phyloP scores from a whole-genome alignment of 805 yeast genomes.

The Metschnikowia gruessii region DNA sequence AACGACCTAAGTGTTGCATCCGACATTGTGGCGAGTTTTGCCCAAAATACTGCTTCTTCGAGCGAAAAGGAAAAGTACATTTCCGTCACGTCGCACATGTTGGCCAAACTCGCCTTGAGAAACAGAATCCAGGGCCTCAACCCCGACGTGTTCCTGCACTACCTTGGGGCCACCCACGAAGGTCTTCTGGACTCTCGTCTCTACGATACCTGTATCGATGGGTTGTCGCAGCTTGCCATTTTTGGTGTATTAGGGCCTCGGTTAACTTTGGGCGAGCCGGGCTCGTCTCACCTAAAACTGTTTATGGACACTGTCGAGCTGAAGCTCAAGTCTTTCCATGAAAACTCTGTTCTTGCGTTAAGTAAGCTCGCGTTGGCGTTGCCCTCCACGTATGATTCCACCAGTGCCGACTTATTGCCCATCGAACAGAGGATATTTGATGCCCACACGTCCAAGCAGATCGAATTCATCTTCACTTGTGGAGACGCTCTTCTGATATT shows the following conservation, averaged over 20 bases:
- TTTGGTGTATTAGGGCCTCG: slow-evolving; percentile 47
- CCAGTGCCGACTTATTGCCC: slow-evolving; percentile 23
- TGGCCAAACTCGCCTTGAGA: slow-evolving; percentile 45
- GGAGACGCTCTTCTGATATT: slow-evolving; percentile 81
- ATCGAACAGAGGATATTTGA: slow-evolving; percentile 50
- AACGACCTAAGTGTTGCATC: slow-evolving; percentile 12
- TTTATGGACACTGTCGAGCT: slow-evolving; percentile 28
- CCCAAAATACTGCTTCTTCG: slow-evolving; percentile 10
- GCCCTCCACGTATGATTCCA: slow-evolving; percentile 6
- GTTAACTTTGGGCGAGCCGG: slow-evolving; percentile 6
- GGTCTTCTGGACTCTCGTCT: slow-evolving; percentile 22
- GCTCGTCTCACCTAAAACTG: slow-evolving; percentile 18
- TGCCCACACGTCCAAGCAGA: slow-evolving; percentile 62
- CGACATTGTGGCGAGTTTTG: background rate
- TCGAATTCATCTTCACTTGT: slow-evolving; percentile 70
- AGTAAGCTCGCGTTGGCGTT: slow-evolving; percentile 51
- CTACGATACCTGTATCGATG: slow-evolving; percentile 33
- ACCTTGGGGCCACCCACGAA: slow-evolving; percentile 13
- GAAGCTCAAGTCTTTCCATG: slow-evolving; percentile 55
- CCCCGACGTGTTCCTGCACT: slow-evolving; percentile 9
- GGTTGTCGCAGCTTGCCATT: slow-evolving; percentile 42
- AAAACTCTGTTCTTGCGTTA: slow-evolving; percentile 53
- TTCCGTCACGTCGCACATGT: slow-evolving; percentile 42
- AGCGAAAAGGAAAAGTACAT: slow-evolving; percentile 21
- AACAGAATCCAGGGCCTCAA: slow-evolving; percentile 18